phyloP scores from a whole-genome alignment of 1,284 basidiomycete genomes.

The Mycosarcoma maydis region DNA sequence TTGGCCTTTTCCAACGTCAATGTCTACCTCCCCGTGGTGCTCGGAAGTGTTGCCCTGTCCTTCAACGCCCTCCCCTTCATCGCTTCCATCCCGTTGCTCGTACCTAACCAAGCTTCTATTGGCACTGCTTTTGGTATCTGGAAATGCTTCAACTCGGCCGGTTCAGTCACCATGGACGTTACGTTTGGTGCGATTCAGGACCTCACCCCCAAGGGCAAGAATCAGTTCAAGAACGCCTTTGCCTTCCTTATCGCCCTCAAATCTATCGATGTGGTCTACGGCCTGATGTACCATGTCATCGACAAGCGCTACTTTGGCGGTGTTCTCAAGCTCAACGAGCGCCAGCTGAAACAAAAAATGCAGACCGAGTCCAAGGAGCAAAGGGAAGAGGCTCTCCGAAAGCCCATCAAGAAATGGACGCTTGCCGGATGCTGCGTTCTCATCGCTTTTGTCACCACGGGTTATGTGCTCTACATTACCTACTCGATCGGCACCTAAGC shows the following conservation, averaged over 20 bases:
- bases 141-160: conserved; percentile 67
- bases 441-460: conserved; percentile 35
- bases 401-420: conserved; percentile 41
- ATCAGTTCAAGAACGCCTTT: conserved; percentile 67
- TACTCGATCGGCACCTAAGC: conserved; percentile 41
- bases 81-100: conserved; percentile 68
- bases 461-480: conserved; percentile 50
- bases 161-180: conserved; percentile 67
- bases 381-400: conserved; percentile 16
- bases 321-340: conserved; percentile 65
- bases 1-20: conserved; percentile 68
- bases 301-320: conserved; percentile 65
- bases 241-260: conserved; percentile 69
- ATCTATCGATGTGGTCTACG: conserved; percentile 65
- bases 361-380: conserved; percentile 55
- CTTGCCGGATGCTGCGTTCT: conserved; percentile 25
- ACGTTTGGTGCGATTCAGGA: conserved; percentile 69
- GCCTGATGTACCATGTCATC: conserved; percentile 64
- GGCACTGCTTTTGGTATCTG: conserved; percentile 69
- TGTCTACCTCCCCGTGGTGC: conserved; percentile 66
- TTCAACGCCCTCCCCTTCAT: conserved; percentile 68
- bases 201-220: conserved; percentile 50
- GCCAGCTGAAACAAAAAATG: conserved; percentile 22
- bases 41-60: conserved; percentile 67
- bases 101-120: conserved; percentile 66